Conservation (phyloP, 306 rosid species). For the Rubus parviflorus region DNA sequence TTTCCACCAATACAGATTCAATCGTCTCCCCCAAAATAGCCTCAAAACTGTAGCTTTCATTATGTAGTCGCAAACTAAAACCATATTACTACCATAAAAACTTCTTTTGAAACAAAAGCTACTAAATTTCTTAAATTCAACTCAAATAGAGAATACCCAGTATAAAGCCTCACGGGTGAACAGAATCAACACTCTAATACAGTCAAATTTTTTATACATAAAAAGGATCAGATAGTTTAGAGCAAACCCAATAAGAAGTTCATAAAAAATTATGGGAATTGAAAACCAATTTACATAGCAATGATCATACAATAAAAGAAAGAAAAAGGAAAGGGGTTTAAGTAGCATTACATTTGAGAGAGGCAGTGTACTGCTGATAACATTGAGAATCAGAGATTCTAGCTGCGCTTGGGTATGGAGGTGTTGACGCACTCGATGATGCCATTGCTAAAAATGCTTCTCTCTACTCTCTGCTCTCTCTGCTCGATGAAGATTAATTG, state of each 20-base stretch:
- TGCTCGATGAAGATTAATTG: too few species aligned
- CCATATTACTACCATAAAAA: not conserved
- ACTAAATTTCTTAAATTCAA: not conserved
- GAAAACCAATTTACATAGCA: not conserved
- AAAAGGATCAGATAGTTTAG: not conserved
- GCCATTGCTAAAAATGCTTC: conserved; percentile 37
- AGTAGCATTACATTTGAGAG: conserved; percentile 64
- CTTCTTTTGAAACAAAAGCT: not conserved
- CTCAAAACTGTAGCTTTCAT: not conserved
- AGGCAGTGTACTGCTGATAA: conserved; percentile 81
- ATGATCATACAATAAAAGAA: not conserved
- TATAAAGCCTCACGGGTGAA: not conserved
- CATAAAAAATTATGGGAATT: not conserved
- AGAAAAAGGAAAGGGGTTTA: not conserved
- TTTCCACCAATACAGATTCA: not conserved
- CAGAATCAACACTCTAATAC: not conserved
- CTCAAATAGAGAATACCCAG: not conserved
- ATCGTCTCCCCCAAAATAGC: not conserved
- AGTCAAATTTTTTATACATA: not conserved
- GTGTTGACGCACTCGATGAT: conserved; percentile 46
- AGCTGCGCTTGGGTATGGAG: conserved; percentile 67
- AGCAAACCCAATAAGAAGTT: conserved; percentile 3
- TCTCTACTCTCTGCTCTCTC: too few species aligned
- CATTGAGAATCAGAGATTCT: conserved; percentile 83
- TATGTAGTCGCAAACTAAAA: not conserved